A percentile compares a stretch with the other conserved stretches of the same genome.
Conservation (phyloP, 148 eudicot species). For the Chenopodium album region DNA sequence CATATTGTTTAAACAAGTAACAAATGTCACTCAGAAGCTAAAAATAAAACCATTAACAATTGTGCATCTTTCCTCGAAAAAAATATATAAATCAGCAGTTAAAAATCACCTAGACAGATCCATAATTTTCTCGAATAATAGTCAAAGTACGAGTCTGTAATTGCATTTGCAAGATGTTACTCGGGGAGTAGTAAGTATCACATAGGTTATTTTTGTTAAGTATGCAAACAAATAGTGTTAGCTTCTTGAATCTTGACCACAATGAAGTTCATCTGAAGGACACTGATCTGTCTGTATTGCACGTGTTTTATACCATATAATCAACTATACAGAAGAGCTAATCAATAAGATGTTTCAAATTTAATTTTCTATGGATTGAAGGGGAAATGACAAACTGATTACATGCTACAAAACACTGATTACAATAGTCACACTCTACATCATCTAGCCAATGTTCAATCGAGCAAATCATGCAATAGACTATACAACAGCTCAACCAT, state of each 20-base stretch:
- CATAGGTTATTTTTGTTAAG: too few relatives aligned
- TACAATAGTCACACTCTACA: conserved; percentile 15
- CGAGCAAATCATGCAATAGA: conserved; percentile 11
- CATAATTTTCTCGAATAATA: too few relatives aligned
- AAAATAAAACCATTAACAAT: too few relatives aligned
- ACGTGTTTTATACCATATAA: neutral
- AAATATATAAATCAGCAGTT: too few relatives aligned
- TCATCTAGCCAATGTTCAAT: conserved; percentile 11
- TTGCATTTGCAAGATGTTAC: too few relatives aligned
- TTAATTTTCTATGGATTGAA: neutral
- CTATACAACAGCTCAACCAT: conserved; percentile 18
- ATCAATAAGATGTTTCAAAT: neutral
- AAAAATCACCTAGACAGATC: too few relatives aligned
- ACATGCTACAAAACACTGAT: conserved; percentile 8
- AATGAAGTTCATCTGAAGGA: neutral
- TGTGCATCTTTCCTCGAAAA: too few relatives aligned
- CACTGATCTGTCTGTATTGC: neutral
- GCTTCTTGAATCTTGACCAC: neutral
- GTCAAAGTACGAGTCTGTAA: too few relatives aligned
- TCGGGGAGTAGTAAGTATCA: neutral
- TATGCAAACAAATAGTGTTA: neutral
- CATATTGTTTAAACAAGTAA: too few relatives aligned
- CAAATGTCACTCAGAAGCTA: too few relatives aligned
- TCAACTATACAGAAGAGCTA: neutral
- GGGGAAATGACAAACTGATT: neutral